These are phyloP conservation scores for Bimuria novae-zelandiae DNA, from an alignment of 2,329 filamentous ascomycete species.

Conservation along the genomic window DNA sequence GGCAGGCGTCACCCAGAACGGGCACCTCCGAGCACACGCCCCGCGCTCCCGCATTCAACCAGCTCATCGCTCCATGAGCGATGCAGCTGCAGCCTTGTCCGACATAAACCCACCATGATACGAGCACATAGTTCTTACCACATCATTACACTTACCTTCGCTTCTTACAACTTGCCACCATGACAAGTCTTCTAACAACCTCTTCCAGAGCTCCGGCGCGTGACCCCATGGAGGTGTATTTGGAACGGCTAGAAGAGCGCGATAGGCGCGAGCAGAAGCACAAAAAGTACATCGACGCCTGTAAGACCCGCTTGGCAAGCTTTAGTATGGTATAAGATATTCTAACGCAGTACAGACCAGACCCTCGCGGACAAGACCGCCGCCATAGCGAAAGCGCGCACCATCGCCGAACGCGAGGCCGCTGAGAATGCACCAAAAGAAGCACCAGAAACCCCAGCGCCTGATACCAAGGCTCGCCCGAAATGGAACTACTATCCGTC, in stretches of 20 bases:
- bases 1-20: slow-evolving; percentile 20
- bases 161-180: slow-evolving; percentile 42
- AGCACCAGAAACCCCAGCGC: slow-evolving; percentile 19
- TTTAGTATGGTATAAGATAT: background rate
- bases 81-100: slow-evolving; percentile 20
- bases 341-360: slow-evolving; percentile 44
- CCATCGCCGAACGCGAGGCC: slow-evolving; percentile 15
- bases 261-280: slow-evolving; percentile 71
- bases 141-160: background rate
- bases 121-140: slow-evolving; percentile 3
- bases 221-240: slow-evolving; percentile 82
- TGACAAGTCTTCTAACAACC: slow-evolving; percentile 43
- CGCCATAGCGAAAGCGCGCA: slow-evolving; percentile 34
- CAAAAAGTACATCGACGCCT: slow-evolving; percentile 74
- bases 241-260: slow-evolving; percentile 71
- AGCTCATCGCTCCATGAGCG: slow-evolving; percentile 8
- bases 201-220: slow-evolving; percentile 26
- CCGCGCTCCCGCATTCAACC: slow-evolving; percentile 17
- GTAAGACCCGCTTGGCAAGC: slow-evolving; percentile 56
- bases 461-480: slow-evolving; percentile 11
- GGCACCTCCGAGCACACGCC: slow-evolving; percentile 17
- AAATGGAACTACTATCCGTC: slow-evolving; percentile 3
- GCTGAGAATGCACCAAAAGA: slow-evolving; percentile 26
- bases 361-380: slow-evolving; percentile 53
- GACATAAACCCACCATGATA: slow-evolving; percentile 27